phyloP scores from a whole-genome alignment of 371 early-diverging fungal genomes.

The Syncephalastrum racemosum region DNA sequence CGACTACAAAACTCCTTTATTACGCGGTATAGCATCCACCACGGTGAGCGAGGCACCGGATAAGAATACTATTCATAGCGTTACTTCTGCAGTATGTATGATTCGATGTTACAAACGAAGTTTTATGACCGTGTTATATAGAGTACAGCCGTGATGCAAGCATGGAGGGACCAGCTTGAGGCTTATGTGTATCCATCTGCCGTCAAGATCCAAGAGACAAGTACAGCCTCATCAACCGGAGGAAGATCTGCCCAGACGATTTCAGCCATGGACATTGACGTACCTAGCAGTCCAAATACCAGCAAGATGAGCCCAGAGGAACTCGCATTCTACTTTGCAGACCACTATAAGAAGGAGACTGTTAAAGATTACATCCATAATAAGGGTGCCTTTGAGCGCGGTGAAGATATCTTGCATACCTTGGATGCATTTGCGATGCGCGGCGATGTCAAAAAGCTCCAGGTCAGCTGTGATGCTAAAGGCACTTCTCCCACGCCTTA shows the following conservation, averaged over 20 bases:
- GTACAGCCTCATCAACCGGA: neutral
- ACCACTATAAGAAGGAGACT: neutral
- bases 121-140: too few species aligned
- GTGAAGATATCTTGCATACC: conserved; percentile 14
- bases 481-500: conserved; percentile 17
- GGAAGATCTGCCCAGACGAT: neutral
- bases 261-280: conserved; percentile 1
- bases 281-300: neutral
- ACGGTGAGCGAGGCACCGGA: too few species aligned
- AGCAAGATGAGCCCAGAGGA: neutral
- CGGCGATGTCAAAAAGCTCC: conserved; percentile 10
- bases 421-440: conserved; percentile 2
- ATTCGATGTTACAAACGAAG: too few species aligned
- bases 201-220: neutral
- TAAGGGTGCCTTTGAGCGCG: conserved; percentile 12
- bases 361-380: conserved; percentile 16
- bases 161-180: conserved; percentile 1
- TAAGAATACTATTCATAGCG: too few species aligned
- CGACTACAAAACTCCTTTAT: too few species aligned
- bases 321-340: conserved; percentile 2
- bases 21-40: too few species aligned
- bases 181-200: neutral
- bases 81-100: too few species aligned
- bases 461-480: conserved; percentile 7
- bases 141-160: neutral